Percentiles rank a stretch among this genome's conserved stretches.
phyloP scores from a whole-genome alignment of 805 yeast species.

The Candida orba region DNA sequence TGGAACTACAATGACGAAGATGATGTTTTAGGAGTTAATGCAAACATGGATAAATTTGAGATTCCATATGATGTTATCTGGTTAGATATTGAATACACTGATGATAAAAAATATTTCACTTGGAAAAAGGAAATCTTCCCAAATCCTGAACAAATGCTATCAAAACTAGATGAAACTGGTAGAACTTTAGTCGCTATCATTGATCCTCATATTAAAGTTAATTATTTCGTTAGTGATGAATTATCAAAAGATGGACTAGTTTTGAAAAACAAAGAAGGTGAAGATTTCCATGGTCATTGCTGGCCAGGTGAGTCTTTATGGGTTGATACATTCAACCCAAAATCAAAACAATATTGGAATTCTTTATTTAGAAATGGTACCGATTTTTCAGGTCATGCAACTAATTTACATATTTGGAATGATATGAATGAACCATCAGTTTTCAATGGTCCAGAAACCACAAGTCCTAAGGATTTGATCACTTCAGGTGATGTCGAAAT shows the following conservation, averaged over 20 bases:
- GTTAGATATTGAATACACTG: constrained; percentile 93
- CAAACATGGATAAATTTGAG: constrained; percentile 59
- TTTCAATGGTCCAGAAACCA: constrained; percentile 90
- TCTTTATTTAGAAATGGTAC: constrained; percentile 41
- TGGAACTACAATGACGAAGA: constrained; percentile 92
- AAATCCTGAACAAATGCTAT: constrained; percentile 62
- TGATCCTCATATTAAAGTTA: constrained; percentile 84
- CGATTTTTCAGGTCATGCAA: constrained; percentile 39
- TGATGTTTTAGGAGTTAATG: constrained; percentile 71
- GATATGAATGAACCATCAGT: constrained; percentile 98
- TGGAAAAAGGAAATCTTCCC: constrained; percentile 78
- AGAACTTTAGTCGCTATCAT: constrained; percentile 78
- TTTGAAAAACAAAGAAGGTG: constrained; percentile 39
- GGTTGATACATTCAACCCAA: constrained; percentile 78
- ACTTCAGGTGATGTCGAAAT: constrained; percentile 85
- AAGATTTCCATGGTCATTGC: constrained; percentile 74
- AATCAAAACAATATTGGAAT: constrained; percentile 55
- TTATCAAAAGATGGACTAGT: constrained; percentile 38
- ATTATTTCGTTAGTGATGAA: constrained; percentile 55
- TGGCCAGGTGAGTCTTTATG: constrained; percentile 98
- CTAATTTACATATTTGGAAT: constrained; percentile 85
- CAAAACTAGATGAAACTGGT: constrained; percentile 58
- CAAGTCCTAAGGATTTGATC: constrained; percentile 74
- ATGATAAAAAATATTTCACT: constrained; percentile 79
- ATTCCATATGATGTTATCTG: constrained; percentile 90